phyloP scores from a whole-genome alignment of 768 basidiomycete genomes.

The Mycena polygramma region DNA sequence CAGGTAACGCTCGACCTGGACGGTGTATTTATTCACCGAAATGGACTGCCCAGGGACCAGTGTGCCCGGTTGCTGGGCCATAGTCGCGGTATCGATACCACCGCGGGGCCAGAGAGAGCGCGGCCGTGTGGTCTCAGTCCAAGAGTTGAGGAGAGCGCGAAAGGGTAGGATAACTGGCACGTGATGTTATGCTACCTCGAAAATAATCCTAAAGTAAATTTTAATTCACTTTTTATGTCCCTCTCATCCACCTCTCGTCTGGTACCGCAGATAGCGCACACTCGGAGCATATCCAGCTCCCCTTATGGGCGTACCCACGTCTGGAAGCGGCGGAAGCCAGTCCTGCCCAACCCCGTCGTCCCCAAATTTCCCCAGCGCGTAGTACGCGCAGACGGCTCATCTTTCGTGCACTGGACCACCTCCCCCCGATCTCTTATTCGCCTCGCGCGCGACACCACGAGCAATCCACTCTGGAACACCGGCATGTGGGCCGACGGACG shows the following conservation, averaged over 20 bases:
- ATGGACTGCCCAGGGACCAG: constrained; percentile 88
- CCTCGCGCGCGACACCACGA: constrained; percentile 89
- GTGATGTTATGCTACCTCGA: background rate
- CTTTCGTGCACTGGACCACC: constrained; percentile 90
- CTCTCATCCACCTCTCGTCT: background rate
- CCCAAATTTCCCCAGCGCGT: constrained; percentile 90
- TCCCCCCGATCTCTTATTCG: constrained; percentile 84
- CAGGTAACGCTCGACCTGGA: constrained; percentile 94
- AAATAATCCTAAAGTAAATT: constrained; percentile 28
- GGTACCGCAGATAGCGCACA: constrained; percentile 35
- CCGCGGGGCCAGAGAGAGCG: background rate
- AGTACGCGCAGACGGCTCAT: constrained; percentile 89
- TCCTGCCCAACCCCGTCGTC: constrained; percentile 86
- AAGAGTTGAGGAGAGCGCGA: constrained; percentile 10
- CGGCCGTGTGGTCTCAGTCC: constrained; percentile 2
- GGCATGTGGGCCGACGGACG: constrained; percentile 64
- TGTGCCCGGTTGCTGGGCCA: constrained; percentile 73
- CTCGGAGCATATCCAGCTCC: constrained; percentile 71
- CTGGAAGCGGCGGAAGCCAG: constrained; percentile 75
- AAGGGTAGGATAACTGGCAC: background rate
- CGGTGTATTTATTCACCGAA: constrained; percentile 88
- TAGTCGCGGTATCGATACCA: constrained; percentile 10
- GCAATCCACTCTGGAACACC: constrained; percentile 90
- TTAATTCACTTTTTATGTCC: background rate
- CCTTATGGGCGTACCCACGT: constrained; percentile 90